Conservation (phyloP, 257 asterid species). For the Mitragyna speciosa region DNA sequence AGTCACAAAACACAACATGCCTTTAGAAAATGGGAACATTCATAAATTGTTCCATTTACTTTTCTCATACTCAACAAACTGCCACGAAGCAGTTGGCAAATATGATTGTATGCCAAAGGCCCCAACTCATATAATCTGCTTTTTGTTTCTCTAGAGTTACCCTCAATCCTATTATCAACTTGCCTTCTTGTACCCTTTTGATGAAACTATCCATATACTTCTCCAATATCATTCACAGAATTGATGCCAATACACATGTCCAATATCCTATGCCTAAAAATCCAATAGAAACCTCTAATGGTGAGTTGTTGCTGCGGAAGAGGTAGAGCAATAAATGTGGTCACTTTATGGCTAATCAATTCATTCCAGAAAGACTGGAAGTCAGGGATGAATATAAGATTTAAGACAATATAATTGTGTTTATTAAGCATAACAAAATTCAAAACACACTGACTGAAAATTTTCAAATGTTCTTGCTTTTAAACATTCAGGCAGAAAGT, state of each 20-base stretch:
- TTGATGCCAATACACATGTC: neutral
- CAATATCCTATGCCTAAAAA: neutral
- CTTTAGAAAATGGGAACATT: neutral
- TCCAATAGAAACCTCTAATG: neutral
- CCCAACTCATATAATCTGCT: neutral
- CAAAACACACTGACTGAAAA: neutral
- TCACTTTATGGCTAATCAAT: neutral
- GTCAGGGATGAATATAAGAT: neutral
- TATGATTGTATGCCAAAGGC: neutral
- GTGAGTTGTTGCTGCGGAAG: neutral
- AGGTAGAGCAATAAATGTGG: neutral
- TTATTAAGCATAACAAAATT: neutral
- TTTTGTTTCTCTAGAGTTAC: neutral
- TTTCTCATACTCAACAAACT: neutral
- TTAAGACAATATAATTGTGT: neutral
- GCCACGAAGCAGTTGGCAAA: neutral
- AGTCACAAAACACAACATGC: neutral
- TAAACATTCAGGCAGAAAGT: neutral
- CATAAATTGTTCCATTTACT: neutral
- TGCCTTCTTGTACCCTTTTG: neutral
- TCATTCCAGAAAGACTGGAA: neutral
- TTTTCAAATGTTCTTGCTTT: neutral
- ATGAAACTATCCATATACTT: neutral
- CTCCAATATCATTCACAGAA: neutral
- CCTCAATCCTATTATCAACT: neutral